phyloP scores from a whole-genome alignment of 2,329 filamentous ascomycete genomes.

The Aspergillus pseudotamarii region DNA sequence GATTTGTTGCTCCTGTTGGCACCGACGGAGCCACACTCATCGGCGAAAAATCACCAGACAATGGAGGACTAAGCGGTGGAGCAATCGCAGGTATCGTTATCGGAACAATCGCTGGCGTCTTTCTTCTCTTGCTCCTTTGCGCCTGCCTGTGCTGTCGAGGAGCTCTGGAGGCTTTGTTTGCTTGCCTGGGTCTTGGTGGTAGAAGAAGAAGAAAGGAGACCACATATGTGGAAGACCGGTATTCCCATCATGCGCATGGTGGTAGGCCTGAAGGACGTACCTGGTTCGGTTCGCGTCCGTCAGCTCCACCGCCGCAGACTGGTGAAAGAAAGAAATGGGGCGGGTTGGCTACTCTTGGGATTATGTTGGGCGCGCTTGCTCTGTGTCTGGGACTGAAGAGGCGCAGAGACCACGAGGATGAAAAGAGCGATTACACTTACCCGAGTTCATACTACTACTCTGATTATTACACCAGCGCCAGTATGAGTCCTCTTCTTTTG shows the following conservation, averaged over 20 bases:
- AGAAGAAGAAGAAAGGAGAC: slow-evolving; percentile 42
- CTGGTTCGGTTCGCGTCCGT: slow-evolving; percentile 47
- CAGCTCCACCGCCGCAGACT: slow-evolving; percentile 31
- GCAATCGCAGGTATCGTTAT: slow-evolving; percentile 57
- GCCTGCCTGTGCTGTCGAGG: slow-evolving; percentile 48
- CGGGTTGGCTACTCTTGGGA: slow-evolving; percentile 45
- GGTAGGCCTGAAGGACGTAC: slow-evolving; percentile 32
- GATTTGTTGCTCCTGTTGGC: slow-evolving; percentile 49
- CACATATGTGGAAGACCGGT: slow-evolving; percentile 44
- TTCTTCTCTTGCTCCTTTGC: slow-evolving; percentile 49
- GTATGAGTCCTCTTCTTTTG: slow-evolving; percentile 31
- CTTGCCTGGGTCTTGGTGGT: slow-evolving; percentile 42
- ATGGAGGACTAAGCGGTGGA: slow-evolving; percentile 49
- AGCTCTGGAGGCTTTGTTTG: slow-evolving; percentile 43
- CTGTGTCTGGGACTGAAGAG: slow-evolving; percentile 50
- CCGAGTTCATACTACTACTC: slow-evolving; percentile 46
- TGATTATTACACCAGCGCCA: slow-evolving; percentile 45
- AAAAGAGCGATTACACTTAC: slow-evolving; percentile 44
- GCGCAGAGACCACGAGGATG: slow-evolving; percentile 39
- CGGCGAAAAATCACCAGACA: slow-evolving; percentile 31
- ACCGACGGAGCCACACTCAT: slow-evolving; percentile 45
- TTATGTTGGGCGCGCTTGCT: slow-evolving; percentile 47
- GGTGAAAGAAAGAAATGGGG: slow-evolving; percentile 43
- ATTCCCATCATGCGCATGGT: slow-evolving; percentile 38
- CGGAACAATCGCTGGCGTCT: slow-evolving; percentile 48